Base-by-base conservation (phyloP, 2,329 filamentous ascomycete genomes). In the Fusarium dlaminii region DNA sequence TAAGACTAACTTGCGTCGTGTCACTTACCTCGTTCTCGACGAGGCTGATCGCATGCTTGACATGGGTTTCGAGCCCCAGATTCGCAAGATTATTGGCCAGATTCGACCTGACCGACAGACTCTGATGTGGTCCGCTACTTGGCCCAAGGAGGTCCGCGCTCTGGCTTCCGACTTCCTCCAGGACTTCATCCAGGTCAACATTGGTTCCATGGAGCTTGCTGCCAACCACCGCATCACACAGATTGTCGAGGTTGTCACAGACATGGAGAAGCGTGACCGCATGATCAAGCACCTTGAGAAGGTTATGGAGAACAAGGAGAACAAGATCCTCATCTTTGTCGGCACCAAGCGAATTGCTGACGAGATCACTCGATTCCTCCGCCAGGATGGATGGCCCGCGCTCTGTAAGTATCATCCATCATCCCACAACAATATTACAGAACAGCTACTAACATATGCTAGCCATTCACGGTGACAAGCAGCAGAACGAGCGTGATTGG, bases 31-130 rank as follows among this genome's bases (percentile, higher is more conserved):
- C 66, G 96, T 98, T 77, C 95, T 99, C 74, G 96, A 99, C 80
- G 96, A 99, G 88, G 96, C 96, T 83, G 96, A 99, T 86, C 96
- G 96, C 81, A 99, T 99, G 96, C 89, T 99, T 83, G 96, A 99
- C 87, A 99, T 99, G 96, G 96, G 96, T 91, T 98, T 99, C 86
- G 96, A 99, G 87, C 96, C 96, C 77, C 96, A 98, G 84, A 98
- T 99, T 80, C 94, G 96, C 87, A 98, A 98, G 88, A 98, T 99
- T 77, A 95, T 99, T 78, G 90, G 93, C 74, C 96, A 99, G 87
- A 98, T 98, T 84, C 94, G 96, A 78, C 96, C 96, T 61, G 96
- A 99, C 83, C 93, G 96, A 89, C 96, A 99, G 85, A 99, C 96
- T 73, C 96, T 96, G 88, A 98, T 99, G 95, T 99, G 96, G 94